phyloP scores from a whole-genome alignment of 805 yeast species.

The Wickerhamiella nectarea region DNA sequence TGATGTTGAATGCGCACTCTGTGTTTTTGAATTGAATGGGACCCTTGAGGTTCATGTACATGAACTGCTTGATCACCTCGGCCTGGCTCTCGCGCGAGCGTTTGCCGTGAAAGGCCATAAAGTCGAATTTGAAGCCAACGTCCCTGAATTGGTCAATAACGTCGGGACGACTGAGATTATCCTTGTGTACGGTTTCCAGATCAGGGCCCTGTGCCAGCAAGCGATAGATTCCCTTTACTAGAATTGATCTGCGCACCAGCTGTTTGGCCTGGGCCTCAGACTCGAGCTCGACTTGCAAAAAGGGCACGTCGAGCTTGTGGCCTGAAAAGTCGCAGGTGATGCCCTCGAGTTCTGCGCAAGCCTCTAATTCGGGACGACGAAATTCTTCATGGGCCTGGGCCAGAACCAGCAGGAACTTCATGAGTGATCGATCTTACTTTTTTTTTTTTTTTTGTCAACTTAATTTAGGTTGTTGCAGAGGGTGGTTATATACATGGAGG shows the following conservation, averaged over 20 bases:
- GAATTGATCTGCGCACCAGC: slow-evolving; percentile 52
- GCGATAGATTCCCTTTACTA: slow-evolving; percentile 68
- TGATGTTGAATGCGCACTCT: slow-evolving; percentile 49
- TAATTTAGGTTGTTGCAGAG: too few relatives aligned
- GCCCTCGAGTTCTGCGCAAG: slow-evolving; percentile 55
- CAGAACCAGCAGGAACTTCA: slow-evolving; percentile 58
- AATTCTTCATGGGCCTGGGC: slow-evolving; percentile 77
- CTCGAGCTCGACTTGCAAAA: slow-evolving; percentile 50
- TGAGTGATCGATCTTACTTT: slow-evolving; percentile 4
- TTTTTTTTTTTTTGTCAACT: too few relatives aligned
- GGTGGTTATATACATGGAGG: too few relatives aligned
- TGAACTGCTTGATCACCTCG: slow-evolving; percentile 55
- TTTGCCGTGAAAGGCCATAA: slow-evolving; percentile 65
- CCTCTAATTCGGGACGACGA: slow-evolving; percentile 68
- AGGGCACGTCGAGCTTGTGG: slow-evolving; percentile 51
- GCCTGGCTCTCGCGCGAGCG: slow-evolving; percentile 38
- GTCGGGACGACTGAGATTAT: slow-evolving; percentile 29
- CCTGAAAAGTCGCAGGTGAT: slow-evolving; percentile 44
- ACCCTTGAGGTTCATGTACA: slow-evolving; percentile 60
- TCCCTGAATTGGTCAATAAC: slow-evolving; percentile 29
- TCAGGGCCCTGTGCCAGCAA: slow-evolving; percentile 62
- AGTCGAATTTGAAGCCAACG: slow-evolving; percentile 64
- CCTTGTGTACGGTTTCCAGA: slow-evolving; percentile 44
- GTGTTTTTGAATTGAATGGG: slow-evolving; percentile 67
- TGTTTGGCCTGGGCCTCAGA: slow-evolving; percentile 53